phyloP scores from a whole-genome alignment of 1,284 basidiomycete genomes.

The Amylostereum areolatum region DNA sequence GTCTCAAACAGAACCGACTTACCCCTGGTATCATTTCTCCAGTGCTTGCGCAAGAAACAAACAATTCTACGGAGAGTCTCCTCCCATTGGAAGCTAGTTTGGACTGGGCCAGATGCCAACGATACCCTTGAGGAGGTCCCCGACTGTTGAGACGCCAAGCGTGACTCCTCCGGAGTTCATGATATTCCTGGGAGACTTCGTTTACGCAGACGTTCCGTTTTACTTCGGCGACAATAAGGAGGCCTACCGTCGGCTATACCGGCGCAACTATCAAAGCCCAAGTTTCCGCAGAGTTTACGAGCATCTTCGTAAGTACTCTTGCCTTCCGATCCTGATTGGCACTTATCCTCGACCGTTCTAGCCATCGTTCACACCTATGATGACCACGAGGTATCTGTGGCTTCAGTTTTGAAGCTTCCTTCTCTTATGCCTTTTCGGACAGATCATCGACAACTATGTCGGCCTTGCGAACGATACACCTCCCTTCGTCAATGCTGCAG shows the following conservation, averaged over 20 bases:
- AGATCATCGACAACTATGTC: constrained; percentile 62
- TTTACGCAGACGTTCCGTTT: constrained; percentile 72
- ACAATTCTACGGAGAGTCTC: constrained; percentile 3
- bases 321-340: neutral
- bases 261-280: constrained; percentile 57
- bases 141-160: constrained; percentile 5
- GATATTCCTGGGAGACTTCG: constrained; percentile 67
- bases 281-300: constrained; percentile 66
- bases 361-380: constrained; percentile 61
- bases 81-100: neutral
- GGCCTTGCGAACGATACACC: constrained; percentile 49
- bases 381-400: constrained; percentile 54
- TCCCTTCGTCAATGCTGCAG: constrained; percentile 54
- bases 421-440: constrained; percentile 4
- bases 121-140: neutral
- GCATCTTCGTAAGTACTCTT: constrained; percentile 46
- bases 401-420: neutral
- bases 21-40: constrained; percentile 2
- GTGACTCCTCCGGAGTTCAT: constrained; percentile 42
- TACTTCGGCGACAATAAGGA: constrained; percentile 52
- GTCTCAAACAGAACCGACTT: constrained; percentile 21
- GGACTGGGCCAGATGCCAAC: neutral
- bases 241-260: constrained; percentile 58
- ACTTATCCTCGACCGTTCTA: constrained; percentile 20
- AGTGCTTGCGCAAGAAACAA: neutral